Base-by-base conservation (phyloP, 1,284 basidiomycete genomes). In the Tilletia indica region DNA sequence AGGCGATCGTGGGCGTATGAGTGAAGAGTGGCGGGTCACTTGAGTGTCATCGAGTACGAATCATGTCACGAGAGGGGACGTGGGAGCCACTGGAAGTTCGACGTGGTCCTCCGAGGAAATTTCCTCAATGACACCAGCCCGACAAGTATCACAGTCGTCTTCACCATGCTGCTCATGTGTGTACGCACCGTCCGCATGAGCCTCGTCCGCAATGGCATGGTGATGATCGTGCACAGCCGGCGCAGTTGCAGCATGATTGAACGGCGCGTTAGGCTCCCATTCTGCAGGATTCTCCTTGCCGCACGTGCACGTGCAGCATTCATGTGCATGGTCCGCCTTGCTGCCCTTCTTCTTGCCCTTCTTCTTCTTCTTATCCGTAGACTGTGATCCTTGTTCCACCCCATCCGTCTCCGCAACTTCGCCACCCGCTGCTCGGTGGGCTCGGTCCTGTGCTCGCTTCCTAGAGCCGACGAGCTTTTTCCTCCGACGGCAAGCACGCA, bases 401-500 rank as follows among this genome's bases (percentile, higher is more conserved):
- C 36, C 61, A 25, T 64, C 61, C 38, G 31, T 21, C 67, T 58
- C 67, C 11, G 14, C 67, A 66, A 16, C 51, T 74, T 42, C 71
- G 16, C 71, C 72, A 42, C 63, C 61, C 1, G 77, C 58, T 19
- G 72, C 79, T 21, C 64, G 73, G 25, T 76, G 70, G 3, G 76
- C 79, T 56, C 80, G 77, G 39, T 74, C 77, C 68, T 80, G 80
- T 2, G 77, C 83, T 73, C 79, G 77, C 63, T 75, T 76, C 49
- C 83, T 73, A 39, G 78, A 70, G 58, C 78, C 77, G 19, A 85
- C 78, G 2, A 84, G 74, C 72, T 80, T 79, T 69, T 83, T 83
- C 39, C 85, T 70, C 51, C 78, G 81, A 63, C 81, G 72, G 58
- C 82, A 75, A 6, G 80, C 79, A 12, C 76, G 72, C 12, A 77